Base-by-base conservation (phyloP, 1,284 basidiomycete species). In the Ceratobasidium sp. region DNA sequence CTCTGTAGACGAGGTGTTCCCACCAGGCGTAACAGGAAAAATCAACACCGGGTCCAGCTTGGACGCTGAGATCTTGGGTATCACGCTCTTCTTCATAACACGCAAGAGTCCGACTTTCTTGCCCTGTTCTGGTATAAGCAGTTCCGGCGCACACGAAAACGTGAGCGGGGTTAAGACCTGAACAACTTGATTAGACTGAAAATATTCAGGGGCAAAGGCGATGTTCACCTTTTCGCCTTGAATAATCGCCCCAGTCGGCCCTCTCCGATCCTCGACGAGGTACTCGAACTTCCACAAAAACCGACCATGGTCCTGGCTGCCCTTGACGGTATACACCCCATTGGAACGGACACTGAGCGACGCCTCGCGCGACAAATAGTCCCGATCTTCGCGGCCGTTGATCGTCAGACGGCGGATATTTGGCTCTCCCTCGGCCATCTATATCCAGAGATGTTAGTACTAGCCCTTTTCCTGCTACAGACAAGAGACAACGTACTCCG, bases 231-330 rank as follows among this genome's bases (percentile, higher is more conserved):
- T 91, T 82, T 93, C 92, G 9, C 90, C 90, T 16, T 84, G 83
- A 19, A 88, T 80, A 22, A 82, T 78, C 76, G 83, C 85, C 31
- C 87, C 86, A 2, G 84, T 83, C 8, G 80, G 79, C 27, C 86
- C 81, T 51, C 83, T 81, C 24, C 87, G 85, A 77, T 90, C 87
- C 53, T 87, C 86, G 11, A 94, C 90, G 34, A 89, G 79, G 79
- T 95, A 95, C 75, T 92, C 90, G 77, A 94, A 90, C 75, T 87
- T 87, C 93, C 93, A 94, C 27, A 83, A 82, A 14, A 91, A 81
- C 74, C 85, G 87, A 53, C 82, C 79, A 76, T 81, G 74, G 66
- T 80, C 81, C 74, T 94, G 92, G 27, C 82, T 84, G 13, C 92
- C 92, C 43, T 85, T 84, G 14, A 93, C 88, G 14, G 86, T 85